Evolutionary conservation across 1,284 basidiomycete genomes (phyloP), one percentile per base, ranked within the genome.

Genomic region (Boletellus sp.): DNA sequence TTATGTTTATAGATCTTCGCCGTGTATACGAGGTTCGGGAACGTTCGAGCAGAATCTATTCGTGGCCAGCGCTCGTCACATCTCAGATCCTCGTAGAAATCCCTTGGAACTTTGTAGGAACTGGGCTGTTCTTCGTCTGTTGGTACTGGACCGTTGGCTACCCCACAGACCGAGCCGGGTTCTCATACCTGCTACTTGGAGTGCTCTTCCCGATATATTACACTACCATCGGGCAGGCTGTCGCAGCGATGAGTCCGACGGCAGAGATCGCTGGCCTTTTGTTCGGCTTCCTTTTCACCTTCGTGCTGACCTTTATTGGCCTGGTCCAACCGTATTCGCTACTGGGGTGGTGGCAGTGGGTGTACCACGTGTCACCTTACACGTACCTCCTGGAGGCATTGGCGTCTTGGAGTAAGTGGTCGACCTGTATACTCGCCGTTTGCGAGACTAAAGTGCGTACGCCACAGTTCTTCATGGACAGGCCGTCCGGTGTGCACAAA

Each of bases 311-410:
- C 3, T 88, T 88, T 13, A 78, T 82, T 50, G 83, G 82, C 54
- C 79, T 84, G 20, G 52, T 85, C 39, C 82, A 86, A 60, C 82
- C 83, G 0, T 85, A 71, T 67, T 58, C 71, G 6, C 63, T 73
- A 13, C 77, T 91, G 6, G 83, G 81, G 6, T 91, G 87, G 83
- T 91, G 87, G 88, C 71, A 72, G 53, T 92, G 88, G 84, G 87
- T 91, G 83, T 88, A 91, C 61, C 77, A 74, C 36, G 60, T 87
- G 13, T 88, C 86, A 2, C 91, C 91, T 0, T 91, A 83, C 69
- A 88, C 87, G 0, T 87, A 85, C 57, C 66, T 85, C 29, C 67
- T 81, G 47, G 82, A 84, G 57, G 80, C 74, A 22, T 57, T 82
- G 26, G 57, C 79, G 21, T 75, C 76, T 3, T 72, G 79, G 66